Evolutionary conservation across 208 protist species (phyloP), one percentile per base, ranked within the genome.

Genomic region (Wallacemonas sp.): DNA sequence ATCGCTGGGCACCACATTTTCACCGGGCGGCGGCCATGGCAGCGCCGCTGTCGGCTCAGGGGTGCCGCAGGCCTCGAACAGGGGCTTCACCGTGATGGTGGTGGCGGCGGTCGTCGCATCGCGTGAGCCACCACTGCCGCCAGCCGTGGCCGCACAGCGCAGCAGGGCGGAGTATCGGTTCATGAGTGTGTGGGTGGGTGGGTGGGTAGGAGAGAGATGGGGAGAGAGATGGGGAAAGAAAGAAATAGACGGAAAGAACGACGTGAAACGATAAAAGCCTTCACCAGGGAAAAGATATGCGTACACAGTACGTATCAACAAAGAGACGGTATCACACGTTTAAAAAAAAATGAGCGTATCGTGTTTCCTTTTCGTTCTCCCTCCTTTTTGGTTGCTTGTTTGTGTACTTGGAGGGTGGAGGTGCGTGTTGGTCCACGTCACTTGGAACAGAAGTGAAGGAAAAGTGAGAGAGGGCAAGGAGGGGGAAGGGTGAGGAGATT

Each of bases 241-340:
- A 41, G 26, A 36, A 48, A 65, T 57, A 48, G 66, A 67, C 42
- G 28, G 32, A 61, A 22, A 52, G 46, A 62, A 61, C 54, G 36
- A 66, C 10, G 36, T 16, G 0, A 41, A 7, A 41, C 36, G 14
- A 41, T 7, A 14, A 7, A 16, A 14, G 36, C 14, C 36, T 16
- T 14, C 7, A 41, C 7, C 10, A 16, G 36, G 7, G 36, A 41
- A 41, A 41, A 41, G 7, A 16, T 41, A 41, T 41, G 36, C n/a
- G n/a, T n/a, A n/a, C n/a, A n/a, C n/a, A n/a, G n/a, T n/a, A n/a
- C n/a, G n/a, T n/a, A n/a, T n/a, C n/a, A n/a, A n/a, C n/a, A n/a
- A n/a, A n/a, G n/a, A n/a, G n/a, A n/a, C n/a, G n/a, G n/a, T n/a
- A n/a, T n/a, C n/a, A n/a, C n/a, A n/a, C n/a, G n/a, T n/a, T n/a